Percentiles rank a stretch among this genome's conserved stretches.
These are phyloP conservation scores for Plasmodium ovale DNA, from an alignment of 169 alveolate species.

Conservation along the genomic window DNA sequence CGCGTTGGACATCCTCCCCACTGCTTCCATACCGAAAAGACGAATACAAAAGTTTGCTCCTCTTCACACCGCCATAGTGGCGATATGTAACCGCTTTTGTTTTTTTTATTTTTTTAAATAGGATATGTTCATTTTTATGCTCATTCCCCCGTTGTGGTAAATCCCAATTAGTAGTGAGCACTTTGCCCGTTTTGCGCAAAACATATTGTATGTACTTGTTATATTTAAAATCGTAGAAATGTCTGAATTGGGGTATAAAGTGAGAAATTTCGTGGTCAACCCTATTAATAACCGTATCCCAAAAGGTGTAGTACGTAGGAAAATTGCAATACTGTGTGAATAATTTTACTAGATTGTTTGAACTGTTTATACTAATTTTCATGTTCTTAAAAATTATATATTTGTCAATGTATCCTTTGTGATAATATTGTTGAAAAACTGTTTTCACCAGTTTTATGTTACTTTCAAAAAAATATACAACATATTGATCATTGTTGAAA, in stretches of 20 bases:
- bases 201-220: slow-evolving; percentile 35
- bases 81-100: too few species aligned
- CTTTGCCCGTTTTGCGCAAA: not conserved
- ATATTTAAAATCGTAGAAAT: slow-evolving; percentile 38
- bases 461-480: slow-evolving; percentile 64
- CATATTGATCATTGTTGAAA: slow-evolving; percentile 40
- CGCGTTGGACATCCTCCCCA: too few species aligned
- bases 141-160: too few species aligned
- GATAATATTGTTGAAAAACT: slow-evolving; percentile 69
- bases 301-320: slow-evolving; percentile 54
- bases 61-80: too few species aligned
- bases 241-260: slow-evolving; percentile 34
- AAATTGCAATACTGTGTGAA: slow-evolving; percentile 58
- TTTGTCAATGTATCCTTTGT: slow-evolving; percentile 55
- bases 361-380: not conserved
- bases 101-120: too few species aligned
- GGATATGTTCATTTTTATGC: too few species aligned
- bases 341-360: slow-evolving; percentile 24
- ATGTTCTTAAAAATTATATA: slow-evolving; percentile 8
- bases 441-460: slow-evolving; percentile 45
- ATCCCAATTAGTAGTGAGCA: too few species aligned
- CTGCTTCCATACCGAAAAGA: too few species aligned
- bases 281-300: slow-evolving; percentile 22
- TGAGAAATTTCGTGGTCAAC: slow-evolving; percentile 9
- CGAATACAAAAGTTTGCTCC: too few species aligned